Base-by-base conservation (phyloP, 2,329 filamentous ascomycete species). In the Hypomyces perniciosus region DNA sequence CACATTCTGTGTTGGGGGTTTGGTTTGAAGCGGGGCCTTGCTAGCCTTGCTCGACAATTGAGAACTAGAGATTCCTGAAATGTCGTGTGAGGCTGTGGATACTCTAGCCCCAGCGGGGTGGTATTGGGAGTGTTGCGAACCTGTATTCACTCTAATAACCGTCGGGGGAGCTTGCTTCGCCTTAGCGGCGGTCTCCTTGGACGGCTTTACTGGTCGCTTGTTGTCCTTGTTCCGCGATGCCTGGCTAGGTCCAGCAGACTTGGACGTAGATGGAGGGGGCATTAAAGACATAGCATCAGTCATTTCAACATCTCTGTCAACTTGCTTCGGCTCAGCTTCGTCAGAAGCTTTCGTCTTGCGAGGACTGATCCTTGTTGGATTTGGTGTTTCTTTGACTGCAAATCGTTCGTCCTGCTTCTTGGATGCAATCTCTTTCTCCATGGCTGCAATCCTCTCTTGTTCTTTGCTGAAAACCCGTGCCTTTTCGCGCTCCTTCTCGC, bases 401-500 rank as follows among this genome's bases (percentile, higher is more conserved):
- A 58, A 54, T 50, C 69, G 70, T 48, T 79, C 75, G 53, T 76
- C 72, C 38, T 79, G 76, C 60, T 78, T 81, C 52, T 80, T 77
- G 5, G 74, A 70, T 2, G 72, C 69, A 37, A 78, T 60, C 54
- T 79, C 70, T 55, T 75, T 75, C 64, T 82, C 79, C 75, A 79
- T 73, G 1, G 69, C 68, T 33, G 72, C 72, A 40, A 76, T 68
- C 55, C 68, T 75, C 56, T 83, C 79, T 56, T 81, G 77, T 55
- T 83, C 79, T 57, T 80, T 71, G 61, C 72, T 80, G 55, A 79
- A 81, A 3, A 78, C 69, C 12, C 74, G 73, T 6, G 81, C 86
- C 63, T 86, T 88, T 57, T 85, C 80, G 5, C 84, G 76, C 62
- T 89, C 85, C 66, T 86, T 85, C 58, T 84, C 80, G 7, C 85